Conservation (phyloP, 345 rosid species). For the Noccaea bulbosa region DNA sequence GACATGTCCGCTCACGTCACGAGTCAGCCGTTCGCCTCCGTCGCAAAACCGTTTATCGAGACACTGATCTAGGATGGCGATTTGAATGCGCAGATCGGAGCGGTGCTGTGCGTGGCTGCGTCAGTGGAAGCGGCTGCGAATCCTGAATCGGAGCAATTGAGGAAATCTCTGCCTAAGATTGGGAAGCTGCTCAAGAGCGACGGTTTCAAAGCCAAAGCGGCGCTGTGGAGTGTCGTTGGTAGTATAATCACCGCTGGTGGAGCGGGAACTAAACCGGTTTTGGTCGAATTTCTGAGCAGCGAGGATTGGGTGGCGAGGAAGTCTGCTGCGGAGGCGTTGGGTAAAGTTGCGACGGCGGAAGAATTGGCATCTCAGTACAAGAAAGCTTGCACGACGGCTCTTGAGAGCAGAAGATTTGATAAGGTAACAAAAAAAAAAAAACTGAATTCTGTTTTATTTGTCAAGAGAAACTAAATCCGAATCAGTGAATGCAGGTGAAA, state of each 20-base stretch:
- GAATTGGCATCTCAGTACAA: conserved; percentile 62
- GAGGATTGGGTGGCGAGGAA: conserved; percentile 94
- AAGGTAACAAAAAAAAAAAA: conserved; percentile 54
- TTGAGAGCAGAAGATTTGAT: conserved; percentile 81
- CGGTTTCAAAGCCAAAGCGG: conserved; percentile 77
- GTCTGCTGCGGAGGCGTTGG: conserved; percentile 88
- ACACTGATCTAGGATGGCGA: conserved; percentile 70
- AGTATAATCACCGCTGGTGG: conserved; percentile 72
- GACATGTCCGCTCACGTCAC: conserved; percentile 74
- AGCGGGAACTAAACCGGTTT: conserved; percentile 54
- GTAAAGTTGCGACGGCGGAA: conserved; percentile 68
- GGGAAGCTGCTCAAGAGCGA: conserved; percentile 73
- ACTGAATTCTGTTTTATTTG: neutral
- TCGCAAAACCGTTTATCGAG: conserved; percentile 74
- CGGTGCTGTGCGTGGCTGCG: conserved; percentile 84
- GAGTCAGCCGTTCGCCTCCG: conserved; percentile 59
- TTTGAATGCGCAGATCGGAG: conserved; percentile 81
- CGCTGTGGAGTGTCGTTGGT: conserved; percentile 68
- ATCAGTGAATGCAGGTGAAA: conserved; percentile 57
- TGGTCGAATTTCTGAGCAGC: conserved; percentile 74
- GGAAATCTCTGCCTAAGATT: conserved; percentile 70
- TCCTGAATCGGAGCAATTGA: conserved; percentile 70
- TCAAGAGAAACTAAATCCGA: conserved; percentile 1
- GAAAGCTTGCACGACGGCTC: conserved; percentile 54
- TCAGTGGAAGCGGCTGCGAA: conserved; percentile 79